Evolutionary conservation across 1,284 basidiomycete genomes (phyloP).

Genomic region (Cystobasidium sp.): DNA sequence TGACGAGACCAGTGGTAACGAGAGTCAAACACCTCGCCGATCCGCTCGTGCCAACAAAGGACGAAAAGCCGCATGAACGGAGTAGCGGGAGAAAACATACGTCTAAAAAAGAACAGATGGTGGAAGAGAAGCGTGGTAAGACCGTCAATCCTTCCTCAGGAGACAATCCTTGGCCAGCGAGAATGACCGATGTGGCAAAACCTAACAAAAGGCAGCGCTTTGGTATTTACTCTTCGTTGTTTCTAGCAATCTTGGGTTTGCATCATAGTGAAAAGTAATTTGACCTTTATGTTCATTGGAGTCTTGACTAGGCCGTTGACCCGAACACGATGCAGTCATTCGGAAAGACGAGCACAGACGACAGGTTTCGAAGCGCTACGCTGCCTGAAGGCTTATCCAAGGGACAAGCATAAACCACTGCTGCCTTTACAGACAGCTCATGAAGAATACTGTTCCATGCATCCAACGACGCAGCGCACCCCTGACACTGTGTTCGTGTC

Average conservation of each 20-base stretch:
- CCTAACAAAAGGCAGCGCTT: not conserved
- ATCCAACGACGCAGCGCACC: too few relatives aligned
- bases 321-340: too few relatives aligned
- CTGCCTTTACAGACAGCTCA: too few relatives aligned
- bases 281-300: not conserved
- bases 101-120: not conserved
- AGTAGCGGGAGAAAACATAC: not conserved
- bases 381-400: too few relatives aligned
- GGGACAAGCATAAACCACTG: too few relatives aligned
- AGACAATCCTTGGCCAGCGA: not conserved
- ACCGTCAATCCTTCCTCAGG: not conserved
- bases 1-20: conserved; percentile 36
- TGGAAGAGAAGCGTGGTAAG: not conserved
- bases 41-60: conserved; percentile 41
- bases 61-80: conserved; percentile 21
- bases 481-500: too few relatives aligned
- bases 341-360: too few relatives aligned
- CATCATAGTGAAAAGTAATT: conserved; percentile 17
- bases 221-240: conserved; percentile 4
- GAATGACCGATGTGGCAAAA: not conserved
- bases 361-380: too few relatives aligned
- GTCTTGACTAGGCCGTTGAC: not conserved
- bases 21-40: conserved; percentile 34
- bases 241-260: conserved; percentile 17
- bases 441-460: too few relatives aligned